Evolutionary conservation across 2,329 filamentous ascomycete genomes (phyloP), one percentile per base, ranked within the genome.

Genomic region (Aquanectria penicillioides): DNA sequence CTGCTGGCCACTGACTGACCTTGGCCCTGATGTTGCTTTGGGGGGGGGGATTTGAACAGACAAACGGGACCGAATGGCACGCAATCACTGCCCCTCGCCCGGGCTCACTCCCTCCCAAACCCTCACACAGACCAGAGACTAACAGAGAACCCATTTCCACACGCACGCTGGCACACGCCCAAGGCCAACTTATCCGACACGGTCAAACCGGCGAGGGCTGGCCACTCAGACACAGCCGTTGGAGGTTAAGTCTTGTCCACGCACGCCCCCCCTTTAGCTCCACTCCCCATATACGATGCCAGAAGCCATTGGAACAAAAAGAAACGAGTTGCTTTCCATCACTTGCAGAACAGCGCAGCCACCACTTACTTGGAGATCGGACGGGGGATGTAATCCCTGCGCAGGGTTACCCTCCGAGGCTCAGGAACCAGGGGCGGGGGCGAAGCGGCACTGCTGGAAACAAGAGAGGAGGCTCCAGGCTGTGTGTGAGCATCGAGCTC

Each of bases 331-430:
- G 28, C 36, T 41, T 40, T 44, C 43, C 57, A 65, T 68, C 55
- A 67, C 63, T 59, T 68, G 63, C 65, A 67, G 63, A 28, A 29
- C 49, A 38, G 44, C 44, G 53, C 59, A 65, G 47, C 51, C 57
- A 55, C 51, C 47, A 46, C 49, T 29, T 26, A 51, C 55, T 52
- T 52, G 50, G 50, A 54, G 48, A 65, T 64, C 52, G 56, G 44
- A 44, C 40, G 37, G 37, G 37, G 55, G 34, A 59, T 55, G 56
- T 48, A 37, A 65, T 43, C 65, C 65, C 44, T 57, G 65, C 57
- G 44, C 33, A 57, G 50, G 29, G 50, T 13, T 37, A 13, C 46
- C 26, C 33, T 34, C 17, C 17, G 38, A 33, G 33, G 18, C 38
- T 38, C 38, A 52, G 54, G 52, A 67, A 57, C 59, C 52, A 59